Base-by-base conservation (phyloP, 2,329 filamentous ascomycete species). In the Alternaria gaisen region DNA sequence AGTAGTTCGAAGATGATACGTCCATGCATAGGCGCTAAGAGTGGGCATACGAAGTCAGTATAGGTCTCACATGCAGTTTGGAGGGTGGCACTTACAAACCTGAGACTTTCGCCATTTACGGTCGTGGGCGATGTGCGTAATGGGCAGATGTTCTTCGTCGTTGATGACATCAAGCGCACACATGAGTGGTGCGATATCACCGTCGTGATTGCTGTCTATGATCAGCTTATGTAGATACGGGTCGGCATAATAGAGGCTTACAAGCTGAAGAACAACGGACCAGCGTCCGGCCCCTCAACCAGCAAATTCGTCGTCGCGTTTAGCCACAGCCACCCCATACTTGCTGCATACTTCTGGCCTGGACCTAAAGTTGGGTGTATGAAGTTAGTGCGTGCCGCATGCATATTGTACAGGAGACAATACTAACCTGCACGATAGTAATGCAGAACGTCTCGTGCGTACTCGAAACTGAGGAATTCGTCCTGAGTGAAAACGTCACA, bases 291-390 rank as follows among this genome's bases (percentile, higher is more conserved):
- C 0, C 84, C 82, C 40, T 82, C 72, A 5, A 75, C 66, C 14
- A 36, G 32, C 12, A 36, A 16, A 36, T 36, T 36, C 32, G 14
- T 36, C 32, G 85, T 88, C 4, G 85, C 85, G 70, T 88, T 86
- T 46, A 88, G 66, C 83, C 84, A 88, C 10, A 87, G 71, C 82
- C 81, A 85, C 3, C 86, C 86, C 84, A 88, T 85, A 1, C 80
- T 77, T 6, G 79, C 78, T 3, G 81, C 82, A 65, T 85, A 88
- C 30, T 75, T 78, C 60, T 85, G 87, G 1, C 86, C 86, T 0
- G 86, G 85, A 0, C 32, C 80, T 6, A 87, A 77, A n/a, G 6
- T n/a, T 38, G 7, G 5, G 34, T n/a, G 16, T 38, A n/a, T 9
- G 34, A 38, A n/a, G 16, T 38, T 9, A n/a, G 34, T 38, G 16